Conservation (phyloP, 495 filamentous ascomycete species). For the Penicillium dipodomyicola region DNA sequence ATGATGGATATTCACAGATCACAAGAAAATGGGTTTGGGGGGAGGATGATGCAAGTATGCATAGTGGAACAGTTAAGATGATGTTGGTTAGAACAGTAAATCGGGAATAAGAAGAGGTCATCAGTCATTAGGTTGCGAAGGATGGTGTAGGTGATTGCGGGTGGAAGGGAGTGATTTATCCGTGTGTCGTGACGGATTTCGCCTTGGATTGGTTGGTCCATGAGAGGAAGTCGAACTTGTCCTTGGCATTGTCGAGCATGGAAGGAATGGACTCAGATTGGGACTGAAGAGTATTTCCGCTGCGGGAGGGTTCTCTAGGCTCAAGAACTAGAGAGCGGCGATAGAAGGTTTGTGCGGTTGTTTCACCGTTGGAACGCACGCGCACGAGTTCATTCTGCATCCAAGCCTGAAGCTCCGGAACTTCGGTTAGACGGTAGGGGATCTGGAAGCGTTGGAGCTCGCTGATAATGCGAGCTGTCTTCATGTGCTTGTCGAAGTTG, state of each 20-base stretch:
- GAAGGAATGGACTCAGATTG: conserved; percentile 45
- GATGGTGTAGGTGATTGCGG: conserved; percentile 11
- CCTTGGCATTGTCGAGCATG: conserved; percentile 52
- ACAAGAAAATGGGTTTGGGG: conserved; percentile 9
- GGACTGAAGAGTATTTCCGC: conserved; percentile 14
- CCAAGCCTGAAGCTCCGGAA: conserved; percentile 93
- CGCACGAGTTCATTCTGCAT: conserved; percentile 79
- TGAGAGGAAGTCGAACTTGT: conserved; percentile 57
- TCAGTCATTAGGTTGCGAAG: conserved; percentile 24
- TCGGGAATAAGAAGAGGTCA: conserved; percentile 18
- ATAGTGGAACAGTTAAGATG: conserved; percentile 13
- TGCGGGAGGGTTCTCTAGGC: conserved; percentile 59
- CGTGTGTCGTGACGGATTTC: conserved; percentile 47
- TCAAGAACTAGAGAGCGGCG: conserved; percentile 86
- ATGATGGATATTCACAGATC: conserved; percentile 32
- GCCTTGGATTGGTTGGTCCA: conserved; percentile 53
- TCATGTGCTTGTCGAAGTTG: conserved; percentile 97
- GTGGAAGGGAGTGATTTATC: conserved; percentile 26
- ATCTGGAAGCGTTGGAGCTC: conserved; percentile 97
- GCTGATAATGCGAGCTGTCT: conserved; percentile 91
- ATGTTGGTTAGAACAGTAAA: conserved; percentile 9
- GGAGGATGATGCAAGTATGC: conserved; percentile 23
- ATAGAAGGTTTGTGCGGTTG: conserved; percentile 75
- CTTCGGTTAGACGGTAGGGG: conserved; percentile 79
- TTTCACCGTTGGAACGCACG: conserved; percentile 74